Evolutionary conservation across 768 basidiomycete genomes (phyloP).

Genomic region (Leccinum longicurvipes): DNA sequence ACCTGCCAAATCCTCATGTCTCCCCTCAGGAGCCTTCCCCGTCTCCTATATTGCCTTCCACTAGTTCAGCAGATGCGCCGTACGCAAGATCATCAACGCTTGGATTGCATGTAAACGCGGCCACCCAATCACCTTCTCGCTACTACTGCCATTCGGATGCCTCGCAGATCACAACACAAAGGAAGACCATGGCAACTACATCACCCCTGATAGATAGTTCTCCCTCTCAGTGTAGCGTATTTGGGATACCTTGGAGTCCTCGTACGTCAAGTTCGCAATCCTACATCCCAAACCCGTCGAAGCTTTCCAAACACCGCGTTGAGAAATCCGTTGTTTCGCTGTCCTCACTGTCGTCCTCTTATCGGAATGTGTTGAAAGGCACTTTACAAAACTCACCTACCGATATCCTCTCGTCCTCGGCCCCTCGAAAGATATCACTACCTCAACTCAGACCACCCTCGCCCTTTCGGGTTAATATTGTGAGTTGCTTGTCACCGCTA

Average conservation of each 20-base stretch:
- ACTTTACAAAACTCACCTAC: constrained; percentile 5
- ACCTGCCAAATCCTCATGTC: constrained; percentile 26
- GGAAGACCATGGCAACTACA: background rate
- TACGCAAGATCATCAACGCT: background rate
- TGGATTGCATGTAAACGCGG: constrained; percentile 4
- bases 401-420: background rate
- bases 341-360: background rate
- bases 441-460: constrained; percentile 26
- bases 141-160: background rate
- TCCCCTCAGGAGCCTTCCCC: background rate
- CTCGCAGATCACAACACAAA: background rate
- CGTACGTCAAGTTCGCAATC: background rate
- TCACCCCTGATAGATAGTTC: background rate
- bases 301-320: constrained; percentile 3
- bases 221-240: background rate
- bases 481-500: constrained; percentile 8
- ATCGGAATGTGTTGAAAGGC: background rate
- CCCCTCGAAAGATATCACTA: constrained; percentile 8
- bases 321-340: background rate
- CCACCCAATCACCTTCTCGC: background rate
- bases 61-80: background rate
- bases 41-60: background rate
- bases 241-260: background rate
- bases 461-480: constrained; percentile 26
- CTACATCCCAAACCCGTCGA: background rate